These are phyloP conservation scores for Excoecaria cochinchinensis DNA, from an alignment of 345 rosid genomes.

Conservation along the genomic window DNA sequence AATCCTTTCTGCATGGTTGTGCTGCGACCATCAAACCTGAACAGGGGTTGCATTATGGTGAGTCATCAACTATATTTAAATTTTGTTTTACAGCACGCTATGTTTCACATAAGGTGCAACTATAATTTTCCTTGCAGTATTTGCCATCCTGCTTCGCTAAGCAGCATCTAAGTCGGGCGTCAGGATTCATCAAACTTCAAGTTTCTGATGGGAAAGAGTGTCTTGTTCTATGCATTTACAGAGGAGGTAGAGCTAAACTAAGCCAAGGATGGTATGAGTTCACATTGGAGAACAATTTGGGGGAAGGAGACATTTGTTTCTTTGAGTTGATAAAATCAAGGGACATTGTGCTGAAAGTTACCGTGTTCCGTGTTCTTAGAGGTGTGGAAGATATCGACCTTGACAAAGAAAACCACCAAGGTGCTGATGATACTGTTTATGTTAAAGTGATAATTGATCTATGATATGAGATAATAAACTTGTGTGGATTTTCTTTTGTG, in stretches of 20 bases:
- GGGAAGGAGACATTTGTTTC: conserved; percentile 88
- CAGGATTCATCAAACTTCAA: conserved; percentile 80
- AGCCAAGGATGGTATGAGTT: conserved; percentile 95
- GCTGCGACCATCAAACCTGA: conserved; percentile 75
- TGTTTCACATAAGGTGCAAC: neutral
- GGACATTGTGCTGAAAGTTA: conserved; percentile 80
- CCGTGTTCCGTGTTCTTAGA: conserved; percentile 59
- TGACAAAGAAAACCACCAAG: conserved; percentile 10
- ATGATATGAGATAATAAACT: no score
- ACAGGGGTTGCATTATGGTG: conserved; percentile 85
- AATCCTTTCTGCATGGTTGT: conserved; percentile 86
- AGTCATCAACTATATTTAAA: conserved; percentile 22
- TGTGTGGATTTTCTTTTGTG: no score
- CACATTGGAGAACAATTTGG: conserved; percentile 71
- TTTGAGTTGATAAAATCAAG: conserved; percentile 68
- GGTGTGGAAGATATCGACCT: conserved; percentile 20
- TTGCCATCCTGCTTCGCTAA: conserved; percentile 86
- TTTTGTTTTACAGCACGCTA: neutral
- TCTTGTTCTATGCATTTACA: conserved; percentile 81
- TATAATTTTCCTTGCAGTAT: conserved; percentile 45
- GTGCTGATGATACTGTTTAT: no score
- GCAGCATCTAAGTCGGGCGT: conserved; percentile 70
- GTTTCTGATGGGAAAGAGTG: conserved; percentile 69
- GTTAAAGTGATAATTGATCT: no score
- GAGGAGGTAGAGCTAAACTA: conserved; percentile 80